Evolutionary conservation across 2,329 filamentous ascomycete genomes (phyloP).

Genomic region (Pyrenophora teres): DNA sequence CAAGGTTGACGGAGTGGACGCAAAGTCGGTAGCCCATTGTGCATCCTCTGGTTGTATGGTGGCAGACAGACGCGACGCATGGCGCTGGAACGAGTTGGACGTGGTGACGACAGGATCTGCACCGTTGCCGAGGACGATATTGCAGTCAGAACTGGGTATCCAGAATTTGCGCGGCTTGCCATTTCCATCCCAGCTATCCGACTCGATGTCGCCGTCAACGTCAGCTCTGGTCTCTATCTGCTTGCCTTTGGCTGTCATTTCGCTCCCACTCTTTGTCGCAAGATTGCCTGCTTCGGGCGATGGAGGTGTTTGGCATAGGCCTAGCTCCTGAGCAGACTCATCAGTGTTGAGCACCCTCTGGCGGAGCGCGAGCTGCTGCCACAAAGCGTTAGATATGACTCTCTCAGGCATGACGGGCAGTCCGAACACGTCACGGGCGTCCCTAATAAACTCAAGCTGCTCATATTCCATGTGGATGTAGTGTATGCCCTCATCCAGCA

Average conservation of each 20-base stretch:
- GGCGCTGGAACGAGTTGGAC: slow-evolving; percentile 51
- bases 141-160: slow-evolving; percentile 61
- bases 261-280: slow-evolving; percentile 28
- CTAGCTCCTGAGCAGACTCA: slow-evolving; percentile 58
- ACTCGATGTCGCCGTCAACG: slow-evolving; percentile 47
- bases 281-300: slow-evolving; percentile 33
- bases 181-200: slow-evolving; percentile 60
- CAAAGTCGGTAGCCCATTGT: slow-evolving; percentile 61
- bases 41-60: slow-evolving; percentile 60
- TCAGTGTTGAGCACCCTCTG: slow-evolving; percentile 60
- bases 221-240: slow-evolving; percentile 36
- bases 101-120: slow-evolving; percentile 58
- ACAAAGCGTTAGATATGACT: slow-evolving; percentile 60
- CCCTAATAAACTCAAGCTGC: slow-evolving; percentile 60
- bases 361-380: slow-evolving; percentile 62
- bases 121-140: slow-evolving; percentile 60
- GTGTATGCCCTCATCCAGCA: slow-evolving; percentile 64
- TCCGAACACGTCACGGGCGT: slow-evolving; percentile 58
- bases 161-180: slow-evolving; percentile 61
- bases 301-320: slow-evolving; percentile 53
- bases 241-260: slow-evolving; percentile 51
- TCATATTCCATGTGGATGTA: slow-evolving; percentile 65
- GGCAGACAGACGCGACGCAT: slow-evolving; percentile 55
- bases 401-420: slow-evolving; percentile 60
- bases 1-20: slow-evolving; percentile 51